Evolutionary conservation across 1,284 basidiomycete genomes (phyloP).

Genomic region (Neonothopanus nambi): DNA sequence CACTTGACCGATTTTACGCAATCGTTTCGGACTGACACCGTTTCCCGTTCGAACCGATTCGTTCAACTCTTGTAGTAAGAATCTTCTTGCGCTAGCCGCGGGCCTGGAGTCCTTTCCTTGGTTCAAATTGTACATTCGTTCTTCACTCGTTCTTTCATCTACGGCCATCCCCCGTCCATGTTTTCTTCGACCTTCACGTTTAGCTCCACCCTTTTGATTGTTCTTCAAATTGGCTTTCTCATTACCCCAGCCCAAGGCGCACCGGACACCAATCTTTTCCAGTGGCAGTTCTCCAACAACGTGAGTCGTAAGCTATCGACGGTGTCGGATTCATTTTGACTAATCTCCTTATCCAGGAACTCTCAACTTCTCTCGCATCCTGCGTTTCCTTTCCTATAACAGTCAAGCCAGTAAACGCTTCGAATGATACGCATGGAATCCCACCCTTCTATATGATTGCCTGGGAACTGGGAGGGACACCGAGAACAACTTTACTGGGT

Average conservation of each 20-base stretch:
- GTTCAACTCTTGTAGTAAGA: background rate
- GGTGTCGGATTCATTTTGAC: background rate
- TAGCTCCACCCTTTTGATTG: background rate
- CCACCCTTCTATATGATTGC: slow-evolving; percentile 55
- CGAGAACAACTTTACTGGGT: slow-evolving; percentile 42
- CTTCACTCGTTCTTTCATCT: background rate
- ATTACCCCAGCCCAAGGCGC: background rate
- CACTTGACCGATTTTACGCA: background rate
- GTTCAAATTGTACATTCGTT: background rate
- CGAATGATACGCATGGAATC: slow-evolving; percentile 23
- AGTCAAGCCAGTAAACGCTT: slow-evolving; percentile 9
- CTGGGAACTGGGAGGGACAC: slow-evolving; percentile 40
- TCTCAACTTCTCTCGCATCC: slow-evolving; percentile 10
- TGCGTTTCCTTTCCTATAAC: slow-evolving; percentile 10
- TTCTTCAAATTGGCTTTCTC: background rate
- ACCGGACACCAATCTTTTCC: slow-evolving; percentile 14
- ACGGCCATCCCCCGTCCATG: background rate
- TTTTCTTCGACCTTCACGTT: background rate
- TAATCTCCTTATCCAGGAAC: background rate
- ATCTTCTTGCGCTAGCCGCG: slow-evolving; percentile 5
- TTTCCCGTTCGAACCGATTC: background rate
- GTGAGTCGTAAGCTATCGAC: background rate
- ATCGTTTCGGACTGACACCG: background rate
- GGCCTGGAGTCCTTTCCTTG: background rate
- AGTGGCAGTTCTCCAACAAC: slow-evolving; percentile 18